Evolutionary conservation across 306 rosid species (phyloP), one percentile per base, ranked within the genome.

Genomic region (Ziziphus jujuba): DNA sequence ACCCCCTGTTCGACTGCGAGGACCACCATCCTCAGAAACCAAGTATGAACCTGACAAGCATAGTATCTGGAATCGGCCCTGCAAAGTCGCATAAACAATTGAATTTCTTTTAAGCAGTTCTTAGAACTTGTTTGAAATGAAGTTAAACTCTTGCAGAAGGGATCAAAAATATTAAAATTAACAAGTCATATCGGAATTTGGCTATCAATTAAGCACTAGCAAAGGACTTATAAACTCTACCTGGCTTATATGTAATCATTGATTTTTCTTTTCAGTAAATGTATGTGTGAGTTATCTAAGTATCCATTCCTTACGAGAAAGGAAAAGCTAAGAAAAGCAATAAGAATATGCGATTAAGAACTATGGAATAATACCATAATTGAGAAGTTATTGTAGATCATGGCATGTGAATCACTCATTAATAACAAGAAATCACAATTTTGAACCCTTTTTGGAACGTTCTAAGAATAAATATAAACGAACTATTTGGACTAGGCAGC

Each of bases 21-120:
- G 84, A 28, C 96, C 92, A 16, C 97, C 96, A 68, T 95, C 99
- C 74, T 95, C 99, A 1, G 96, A 87, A 71, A 95, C 99, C 81
- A 95, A 81, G 79, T 88, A 95, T 64, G 99, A 95, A 70, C 99
- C 99, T 65, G 97, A 88, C 86, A 95, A 69, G 81, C 92, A 80
- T 67, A 95, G 71, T 73, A 95, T 95, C 79, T 95, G 95, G 63
- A 95, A 95, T 70, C 86, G 85, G 54, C 99, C 99, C 99, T 95
- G 87, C 50, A 73, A 73, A 61, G 59, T 7, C 60, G 5, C 35
- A 35, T 17, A 49, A 52, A 21, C 23, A 70, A 56, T 47, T 33
- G 50, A 65, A 65, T 38, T 65, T 16, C 22, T 16, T 25, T 21
- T 36, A 35, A 61, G 34, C 63, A 40, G 56, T 56, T 51, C n/a